Evolutionary conservation across 2,329 filamentous ascomycete genomes (phyloP).

Genomic region (Venturia aucupariae): DNA sequence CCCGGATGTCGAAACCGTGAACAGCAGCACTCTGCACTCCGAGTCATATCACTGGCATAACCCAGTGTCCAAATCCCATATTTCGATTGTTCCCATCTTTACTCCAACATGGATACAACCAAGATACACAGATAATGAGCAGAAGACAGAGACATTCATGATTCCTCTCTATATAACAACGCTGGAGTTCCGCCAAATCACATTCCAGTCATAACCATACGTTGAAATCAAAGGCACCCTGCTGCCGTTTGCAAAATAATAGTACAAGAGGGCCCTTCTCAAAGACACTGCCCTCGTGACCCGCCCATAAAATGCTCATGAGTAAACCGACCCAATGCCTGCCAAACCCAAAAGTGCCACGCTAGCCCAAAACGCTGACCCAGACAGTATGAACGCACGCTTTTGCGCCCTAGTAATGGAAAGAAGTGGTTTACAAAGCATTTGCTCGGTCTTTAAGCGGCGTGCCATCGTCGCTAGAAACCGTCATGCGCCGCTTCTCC

Average conservation of each 20-base stretch:
- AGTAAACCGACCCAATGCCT: slow-evolving; percentile 9
- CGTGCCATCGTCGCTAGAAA: slow-evolving; percentile 24
- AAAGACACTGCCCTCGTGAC: not conserved
- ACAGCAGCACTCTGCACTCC: too few relatives aligned
- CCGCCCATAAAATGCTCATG: slow-evolving; percentile 4
- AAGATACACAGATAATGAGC: not conserved
- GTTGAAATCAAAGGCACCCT: slow-evolving; percentile 5
- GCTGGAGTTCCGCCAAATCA: slow-evolving; percentile 1
- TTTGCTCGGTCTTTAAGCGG: slow-evolving; percentile 23
- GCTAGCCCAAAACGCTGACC: slow-evolving; percentile 16
- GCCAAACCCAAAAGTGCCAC: slow-evolving; percentile 21
- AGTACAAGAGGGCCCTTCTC: slow-evolving; percentile 2
- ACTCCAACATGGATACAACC: not conserved
- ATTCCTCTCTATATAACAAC: not conserved
- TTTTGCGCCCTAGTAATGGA: not conserved
- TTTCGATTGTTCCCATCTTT: not conserved
- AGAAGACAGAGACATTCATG: not conserved
- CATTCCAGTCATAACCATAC: slow-evolving; percentile 2
- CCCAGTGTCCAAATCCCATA: not conserved
- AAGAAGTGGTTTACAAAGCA: slow-evolving; percentile 16
- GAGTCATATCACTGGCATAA: too few relatives aligned
- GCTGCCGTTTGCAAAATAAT: slow-evolving; percentile 4
- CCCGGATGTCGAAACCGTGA: too few relatives aligned
- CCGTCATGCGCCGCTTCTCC: slow-evolving; percentile 37
- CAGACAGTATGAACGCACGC: slow-evolving; percentile 10